Evolutionary conservation across 257 asterid species (phyloP).

Genomic region (Anisodus acutangulus): DNA sequence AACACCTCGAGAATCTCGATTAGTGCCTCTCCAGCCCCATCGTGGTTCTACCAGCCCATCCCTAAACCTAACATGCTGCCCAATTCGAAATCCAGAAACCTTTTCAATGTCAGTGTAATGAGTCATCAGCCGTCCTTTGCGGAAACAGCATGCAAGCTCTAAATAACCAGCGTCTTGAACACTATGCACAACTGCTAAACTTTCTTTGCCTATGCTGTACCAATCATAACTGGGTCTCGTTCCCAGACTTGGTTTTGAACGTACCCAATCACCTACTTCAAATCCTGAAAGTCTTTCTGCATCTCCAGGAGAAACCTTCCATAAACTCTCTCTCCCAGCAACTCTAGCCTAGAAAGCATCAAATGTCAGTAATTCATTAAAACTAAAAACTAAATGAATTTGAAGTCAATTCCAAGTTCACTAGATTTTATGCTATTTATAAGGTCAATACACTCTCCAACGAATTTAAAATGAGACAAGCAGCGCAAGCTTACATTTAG

Average conservation of each 20-base stretch:
- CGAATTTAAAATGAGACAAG: conserved; percentile 18
- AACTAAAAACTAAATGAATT: conserved; percentile 9
- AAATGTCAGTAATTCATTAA: conserved; percentile 23
- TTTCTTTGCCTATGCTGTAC: conserved; percentile 89
- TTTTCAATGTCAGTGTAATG: conserved; percentile 90
- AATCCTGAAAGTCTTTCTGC: conserved; percentile 92
- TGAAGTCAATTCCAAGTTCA: conserved; percentile 1
- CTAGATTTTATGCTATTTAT: not conserved
- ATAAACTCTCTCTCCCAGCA: conserved; percentile 74
- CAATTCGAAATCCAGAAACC: conserved; percentile 78
- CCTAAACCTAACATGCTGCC: conserved; percentile 84
- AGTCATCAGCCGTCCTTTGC: conserved; percentile 74
- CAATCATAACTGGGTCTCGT: conserved; percentile 98
- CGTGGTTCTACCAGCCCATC: conserved; percentile 80
- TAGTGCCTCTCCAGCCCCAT: conserved; percentile 99
- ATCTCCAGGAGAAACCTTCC: conserved; percentile 99
- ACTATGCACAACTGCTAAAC: conserved; percentile 88
- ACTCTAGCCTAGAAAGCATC: conserved; percentile 67
- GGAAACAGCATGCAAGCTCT: conserved; percentile 94
- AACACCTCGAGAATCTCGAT: conserved; percentile 71
- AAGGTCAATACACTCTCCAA: conserved; percentile 26
- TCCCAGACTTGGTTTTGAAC: conserved; percentile 84
- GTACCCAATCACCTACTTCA: conserved; percentile 99
- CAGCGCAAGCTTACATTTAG: conserved; percentile 70
- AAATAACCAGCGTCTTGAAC: conserved; percentile 87